A percentile compares a stretch with the other conserved stretches of the same genome.
Evolutionary conservation across 148 eudicot species (phyloP).

Genomic region (Limonium bicolor): DNA sequence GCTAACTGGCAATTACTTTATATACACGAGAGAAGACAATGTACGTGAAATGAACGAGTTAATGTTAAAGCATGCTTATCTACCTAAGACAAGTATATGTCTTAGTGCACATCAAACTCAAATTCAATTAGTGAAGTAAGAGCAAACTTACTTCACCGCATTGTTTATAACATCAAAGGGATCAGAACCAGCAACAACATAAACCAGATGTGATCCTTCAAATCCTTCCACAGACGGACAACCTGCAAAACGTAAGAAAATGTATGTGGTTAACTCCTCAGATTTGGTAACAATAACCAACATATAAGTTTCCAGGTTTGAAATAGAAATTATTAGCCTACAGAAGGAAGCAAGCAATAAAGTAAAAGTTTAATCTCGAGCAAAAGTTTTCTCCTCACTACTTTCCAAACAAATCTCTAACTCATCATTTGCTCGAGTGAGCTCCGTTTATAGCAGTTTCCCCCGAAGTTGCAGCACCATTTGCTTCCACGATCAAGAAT

Average conservation of each 20-base stretch:
- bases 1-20: no score
- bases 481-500: constrained; percentile 55
- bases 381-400: constrained; percentile 65
- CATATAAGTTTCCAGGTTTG: background rate
- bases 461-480: constrained; percentile 16
- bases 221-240: constrained; percentile 65
- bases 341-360: no score
- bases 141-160: constrained; percentile 58
- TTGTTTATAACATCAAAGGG: constrained; percentile 64
- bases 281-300: no score
- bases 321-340: constrained; percentile 58
- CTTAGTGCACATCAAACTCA: no score
- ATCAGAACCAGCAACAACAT: constrained; percentile 65
- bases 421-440: constrained; percentile 18
- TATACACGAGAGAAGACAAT: no score
- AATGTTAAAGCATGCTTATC: no score
- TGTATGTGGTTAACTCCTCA: no score
- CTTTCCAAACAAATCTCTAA: constrained; percentile 65
- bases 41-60: no score
- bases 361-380: constrained; percentile 71
- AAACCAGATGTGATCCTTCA: constrained; percentile 68
- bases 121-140: no score
- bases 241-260: constrained; percentile 32
- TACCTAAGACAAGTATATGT: no score
- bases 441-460: constrained; percentile 7